Conservation (phyloP, 306 rosid species). For the Lablab purpureus region DNA sequence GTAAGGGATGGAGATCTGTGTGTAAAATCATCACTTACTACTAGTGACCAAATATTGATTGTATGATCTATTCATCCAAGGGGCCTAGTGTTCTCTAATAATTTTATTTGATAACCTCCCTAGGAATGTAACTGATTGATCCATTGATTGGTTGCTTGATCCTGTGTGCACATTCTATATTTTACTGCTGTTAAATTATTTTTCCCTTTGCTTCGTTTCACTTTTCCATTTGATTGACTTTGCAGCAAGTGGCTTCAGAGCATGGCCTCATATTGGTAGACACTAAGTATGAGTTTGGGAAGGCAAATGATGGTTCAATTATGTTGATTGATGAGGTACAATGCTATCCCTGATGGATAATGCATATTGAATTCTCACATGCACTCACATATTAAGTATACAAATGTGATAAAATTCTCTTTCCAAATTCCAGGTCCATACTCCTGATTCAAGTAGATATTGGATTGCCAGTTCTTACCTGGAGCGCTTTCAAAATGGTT, state of each 20-base stretch:
- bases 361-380: neutral
- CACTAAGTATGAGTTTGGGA: constrained; percentile 96
- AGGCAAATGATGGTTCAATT: constrained; percentile 85
- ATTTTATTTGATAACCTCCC: neutral
- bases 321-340: constrained; percentile 90
- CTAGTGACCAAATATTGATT: constrained; percentile 27
- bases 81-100: neutral
- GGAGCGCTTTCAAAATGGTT: constrained; percentile 76
- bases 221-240: constrained; percentile 47
- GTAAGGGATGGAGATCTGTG: constrained; percentile 9
- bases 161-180: neutral
- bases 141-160: neutral
- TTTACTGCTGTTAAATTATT: neutral
- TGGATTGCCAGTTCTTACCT: constrained; percentile 89
- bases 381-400: constrained; percentile 25
- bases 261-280: constrained; percentile 96
- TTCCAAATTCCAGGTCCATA: constrained; percentile 74
- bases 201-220: constrained; percentile 30
- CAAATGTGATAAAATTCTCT: constrained; percentile 27
- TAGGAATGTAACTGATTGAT: constrained; percentile 17
- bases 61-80: neutral
- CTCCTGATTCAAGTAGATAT: constrained; percentile 98
- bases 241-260: constrained; percentile 84
- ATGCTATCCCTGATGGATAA: constrained; percentile 23
- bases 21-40: neutral